Evolutionary conservation across 345 rosid species (phyloP).

Genomic region (Ceriops tagal): DNA sequence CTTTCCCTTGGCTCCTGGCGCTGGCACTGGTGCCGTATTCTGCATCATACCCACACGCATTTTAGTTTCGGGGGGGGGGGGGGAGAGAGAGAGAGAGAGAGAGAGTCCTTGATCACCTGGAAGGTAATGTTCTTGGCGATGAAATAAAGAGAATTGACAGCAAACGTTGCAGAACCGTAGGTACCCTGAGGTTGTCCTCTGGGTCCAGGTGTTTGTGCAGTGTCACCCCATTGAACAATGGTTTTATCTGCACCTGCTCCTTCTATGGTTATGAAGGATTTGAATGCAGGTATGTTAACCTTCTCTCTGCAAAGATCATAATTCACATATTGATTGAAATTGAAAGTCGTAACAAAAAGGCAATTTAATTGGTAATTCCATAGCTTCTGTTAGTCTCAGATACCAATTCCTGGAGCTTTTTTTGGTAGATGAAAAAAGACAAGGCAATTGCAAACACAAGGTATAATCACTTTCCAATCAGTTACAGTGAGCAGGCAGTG

Average conservation of each 20-base stretch:
- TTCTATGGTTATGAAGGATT: constrained; percentile 78
- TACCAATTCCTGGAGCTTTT: neutral
- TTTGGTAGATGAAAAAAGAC: constrained; percentile 12
- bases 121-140: constrained; percentile 92
- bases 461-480: constrained; percentile 12
- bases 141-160: constrained; percentile 80
- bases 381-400: neutral
- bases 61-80: neutral
- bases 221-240: constrained; percentile 91
- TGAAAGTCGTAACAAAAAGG: neutral
- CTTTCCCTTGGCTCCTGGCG: constrained; percentile 81
- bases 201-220: constrained; percentile 74
- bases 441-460: constrained; percentile 15
- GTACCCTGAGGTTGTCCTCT: constrained; percentile 76
- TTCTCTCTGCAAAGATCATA: constrained; percentile 56
- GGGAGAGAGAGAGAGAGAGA: neutral
- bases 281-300: constrained; percentile 69
- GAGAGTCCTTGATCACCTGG: constrained; percentile 38
- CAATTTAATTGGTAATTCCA: neutral
- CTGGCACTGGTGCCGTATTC: constrained; percentile 87
- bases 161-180: constrained; percentile 81
- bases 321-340: neutral
- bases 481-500: constrained; percentile 7
- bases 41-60: constrained; percentile 19
- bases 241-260: constrained; percentile 94